Evolutionary conservation across 1,284 basidiomycete species (phyloP).

Genomic region (Nidula niveotomentosa): DNA sequence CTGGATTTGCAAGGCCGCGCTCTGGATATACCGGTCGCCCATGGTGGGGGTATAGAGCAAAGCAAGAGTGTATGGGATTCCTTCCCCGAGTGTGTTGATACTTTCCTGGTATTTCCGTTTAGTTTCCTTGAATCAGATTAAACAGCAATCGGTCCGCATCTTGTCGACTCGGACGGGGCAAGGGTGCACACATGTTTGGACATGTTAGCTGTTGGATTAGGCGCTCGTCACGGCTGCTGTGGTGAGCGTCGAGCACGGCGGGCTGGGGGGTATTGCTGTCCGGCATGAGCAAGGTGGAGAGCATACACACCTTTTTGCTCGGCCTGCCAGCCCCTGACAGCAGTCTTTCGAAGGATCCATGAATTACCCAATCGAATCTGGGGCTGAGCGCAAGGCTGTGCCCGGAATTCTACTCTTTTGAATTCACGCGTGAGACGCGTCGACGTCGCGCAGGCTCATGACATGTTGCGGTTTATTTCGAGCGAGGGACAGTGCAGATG

Average conservation of each 20-base stretch:
- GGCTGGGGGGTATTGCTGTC: not conserved
- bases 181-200: slow-evolving; percentile 1
- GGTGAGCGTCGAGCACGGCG: not conserved
- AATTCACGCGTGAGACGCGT: too few relatives aligned
- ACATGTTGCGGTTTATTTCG: not conserved
- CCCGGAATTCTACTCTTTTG: not conserved
- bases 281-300: not conserved
- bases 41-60: not conserved
- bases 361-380: slow-evolving; percentile 2
- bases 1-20: slow-evolving; percentile 5
- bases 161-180: not conserved
- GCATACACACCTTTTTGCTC: not conserved
- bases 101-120: too few relatives aligned
- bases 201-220: slow-evolving; percentile 1
- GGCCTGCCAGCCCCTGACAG: not conserved
- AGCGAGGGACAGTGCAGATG: too few relatives aligned
- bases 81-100: too few relatives aligned
- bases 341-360: not conserved
- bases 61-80: not conserved
- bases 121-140: not conserved
- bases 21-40: slow-evolving; percentile 4
- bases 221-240: not conserved
- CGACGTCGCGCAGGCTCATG: not conserved
- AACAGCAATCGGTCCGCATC: not conserved
- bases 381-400: slow-evolving; percentile 1